A percentile compares a stretch with the other conserved stretches of the same genome.
Evolutionary conservation across 345 rosid genomes (phyloP).

Genomic region (Bruguiera gymnorhiza): DNA sequence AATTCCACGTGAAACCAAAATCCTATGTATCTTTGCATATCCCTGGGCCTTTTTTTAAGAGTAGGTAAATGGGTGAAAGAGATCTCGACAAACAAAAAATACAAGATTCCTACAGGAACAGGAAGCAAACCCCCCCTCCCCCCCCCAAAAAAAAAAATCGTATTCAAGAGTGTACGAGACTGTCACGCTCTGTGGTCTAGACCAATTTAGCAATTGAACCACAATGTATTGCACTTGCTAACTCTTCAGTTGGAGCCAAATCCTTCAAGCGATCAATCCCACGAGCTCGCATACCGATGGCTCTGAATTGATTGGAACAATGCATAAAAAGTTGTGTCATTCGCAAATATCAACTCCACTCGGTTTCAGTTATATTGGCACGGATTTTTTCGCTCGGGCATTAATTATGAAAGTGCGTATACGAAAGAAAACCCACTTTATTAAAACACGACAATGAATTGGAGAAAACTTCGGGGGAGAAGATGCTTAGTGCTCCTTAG

Average conservation of each 20-base stretch:
- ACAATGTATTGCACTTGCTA: background rate
- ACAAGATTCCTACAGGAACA: background rate
- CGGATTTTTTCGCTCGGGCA: too few relatives aligned
- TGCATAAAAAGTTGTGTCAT: background rate
- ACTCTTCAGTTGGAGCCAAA: background rate
- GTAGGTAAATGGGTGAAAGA: background rate
- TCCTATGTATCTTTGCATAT: too few relatives aligned
- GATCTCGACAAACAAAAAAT: background rate
- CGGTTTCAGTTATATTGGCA: too few relatives aligned
- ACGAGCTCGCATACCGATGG: background rate
- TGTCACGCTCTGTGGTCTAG: background rate
- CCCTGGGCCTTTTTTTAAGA: background rate
- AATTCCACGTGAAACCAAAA: too few relatives aligned
- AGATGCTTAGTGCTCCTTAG: too few relatives aligned
- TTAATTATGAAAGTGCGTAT: too few relatives aligned
- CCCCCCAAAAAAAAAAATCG: too few relatives aligned
- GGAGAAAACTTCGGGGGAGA: too few relatives aligned
- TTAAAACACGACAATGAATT: too few relatives aligned
- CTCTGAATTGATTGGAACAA: background rate
- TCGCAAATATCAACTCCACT: background rate
- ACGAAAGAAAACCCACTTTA: too few relatives aligned
- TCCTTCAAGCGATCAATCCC: background rate
- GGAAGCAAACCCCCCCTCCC: too few relatives aligned
- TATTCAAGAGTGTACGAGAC: too few relatives aligned
- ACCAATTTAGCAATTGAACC: background rate